Evolutionary conservation across 352 stramenopile genomes (phyloP), one percentile per base, ranked within the genome.

Genomic region (Achlya hypogyna): DNA sequence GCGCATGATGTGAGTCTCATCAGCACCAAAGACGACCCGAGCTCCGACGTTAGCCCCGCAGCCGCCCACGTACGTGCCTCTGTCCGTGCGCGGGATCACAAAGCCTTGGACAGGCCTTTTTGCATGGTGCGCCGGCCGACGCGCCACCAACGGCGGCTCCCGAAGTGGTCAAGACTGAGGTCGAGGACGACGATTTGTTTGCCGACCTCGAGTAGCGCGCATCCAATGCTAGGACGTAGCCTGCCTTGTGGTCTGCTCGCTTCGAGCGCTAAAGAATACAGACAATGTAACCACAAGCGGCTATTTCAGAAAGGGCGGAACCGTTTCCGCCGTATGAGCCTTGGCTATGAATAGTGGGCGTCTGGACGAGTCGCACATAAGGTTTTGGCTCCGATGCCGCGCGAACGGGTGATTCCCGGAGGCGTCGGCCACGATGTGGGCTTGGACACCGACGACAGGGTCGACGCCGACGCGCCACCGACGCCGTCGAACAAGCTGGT

Each of bases 111-210:
- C 69, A 73, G 12, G 72, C 72, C 5, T 93, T 91, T 63, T 64
- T 93, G 28, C 76, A 78, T 18, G 83, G 83, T n/a, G 79, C 86
- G 14, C 76, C 84, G 47, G 34, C 81, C 23, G 75, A 85, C 49
- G 68, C 78, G 6, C 51, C 20, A 47, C 8, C 20, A n/a, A 31
- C 45, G 14, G 5, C 78, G 40, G 62, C 74, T 5, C 72, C 74
- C 9, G 78, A 73, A 2, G 84, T 74, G 35, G 70, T 86, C 1
- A 75, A 85, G n/a, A 72, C 69, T 0, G 81, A 82, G 63, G 78
- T 88, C 42, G 75, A 89, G 31, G 82, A 91, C 45, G 78, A 89
- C 63, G 82, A 89, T 56, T 87, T 93, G 77, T 93, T 91, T 71
- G 82, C 81, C 34, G 84, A 91, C 59, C 87, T 93, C 65, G 84